Base-by-base conservation (phyloP, 2,329 filamentous ascomycete genomes). In the Apiospora arundinis region DNA sequence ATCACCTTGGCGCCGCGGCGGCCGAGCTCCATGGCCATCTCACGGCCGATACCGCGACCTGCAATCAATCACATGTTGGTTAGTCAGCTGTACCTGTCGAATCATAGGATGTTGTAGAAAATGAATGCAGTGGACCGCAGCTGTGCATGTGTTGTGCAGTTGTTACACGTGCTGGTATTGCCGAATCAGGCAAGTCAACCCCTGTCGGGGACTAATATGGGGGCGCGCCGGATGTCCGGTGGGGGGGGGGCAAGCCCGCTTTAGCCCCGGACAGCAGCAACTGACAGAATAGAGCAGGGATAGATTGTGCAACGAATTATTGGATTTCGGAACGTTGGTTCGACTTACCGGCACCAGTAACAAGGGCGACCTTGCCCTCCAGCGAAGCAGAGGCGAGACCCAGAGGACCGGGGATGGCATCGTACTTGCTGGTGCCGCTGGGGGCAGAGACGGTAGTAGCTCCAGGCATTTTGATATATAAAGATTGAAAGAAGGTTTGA, bases 1-100 rank as follows among this genome's bases (percentile, higher is more conserved):
- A 90, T 86, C 69, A 92, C 89, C 81, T 90, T 90, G 76, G 90
- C 91, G 69, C 91, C 91, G 72, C 90, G 89, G 73, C 86, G 85
- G 72, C 87, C 91, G 70, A 92, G 88, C 82, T 92, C 89, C 70
- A 88, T 84, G 69, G 90, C 91, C 85, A 92, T 92, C 75, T 89
- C 88, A 69, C 88, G 86, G 72, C 91, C 91, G 74, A 92, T 92
- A 75, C 90, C 91, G 80, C 90, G 89, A 77, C 89, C 85, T 89
- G 71, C 25, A 12, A 44, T 21, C 37, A 25, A 32, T 32, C 32
- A 32, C 32, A 32, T 32, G 28, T 66, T 28, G 21, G 73, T 74
- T 72, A 74, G 75, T 56, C 8, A 11, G 67, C 37, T 46, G 68
- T 56, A 32, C 32, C 32, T 32, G 32, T 3, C 32, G 32, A 32